Evolutionary conservation across 192 early-diverging fungal species (phyloP), one percentile per base, ranked within the genome.

Genomic region (Rhizoclosmatium sp.): DNA sequence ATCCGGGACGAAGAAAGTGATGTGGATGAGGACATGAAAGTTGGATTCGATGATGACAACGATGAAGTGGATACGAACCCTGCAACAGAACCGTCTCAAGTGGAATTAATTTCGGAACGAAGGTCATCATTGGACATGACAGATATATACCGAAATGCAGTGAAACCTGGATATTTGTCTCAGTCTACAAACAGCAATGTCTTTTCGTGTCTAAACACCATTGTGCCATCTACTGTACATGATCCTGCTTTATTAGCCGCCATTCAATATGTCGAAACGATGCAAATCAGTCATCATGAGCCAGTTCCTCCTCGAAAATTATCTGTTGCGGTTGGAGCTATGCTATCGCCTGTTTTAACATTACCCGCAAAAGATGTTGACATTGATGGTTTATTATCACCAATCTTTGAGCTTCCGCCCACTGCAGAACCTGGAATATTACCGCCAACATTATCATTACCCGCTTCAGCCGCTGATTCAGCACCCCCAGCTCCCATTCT

Each of bases 221-320:
- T 21, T 21, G 16, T 31, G 21, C 45, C 47, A 14, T 71, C 69
- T 1, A 19, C 51, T 7, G 47, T 39, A 5, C 60, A 62, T 19
- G 72, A 75, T 45, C 60, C 72, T 39, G 58, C 72, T 40, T 4
- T 75, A 10, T 10, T 75, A 10, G 72, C 72, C 14, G 75, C 75
- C 4, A 76, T 76, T 44, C 75, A 62, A 1, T 66, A 47, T 46
- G 47, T 67, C 48, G 61, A 65, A 67, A 48, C 75, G 1, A 76
- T 76, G 72, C 59, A 31, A 14, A 40, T 59, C 5, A 59, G 48
- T 31, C 60, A 12, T 19, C 4, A 9, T n/a, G 62, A 65, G 10
- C 23, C 47, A 40, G 39, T 46, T 3, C 23, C 59, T 45, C 44
- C 46, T 1, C 49, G n/a, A 47, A 19, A 56, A 19, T 10, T 49